Conservation (phyloP, 2,329 filamentous ascomycete species). For the Cordyceps militaris region DNA sequence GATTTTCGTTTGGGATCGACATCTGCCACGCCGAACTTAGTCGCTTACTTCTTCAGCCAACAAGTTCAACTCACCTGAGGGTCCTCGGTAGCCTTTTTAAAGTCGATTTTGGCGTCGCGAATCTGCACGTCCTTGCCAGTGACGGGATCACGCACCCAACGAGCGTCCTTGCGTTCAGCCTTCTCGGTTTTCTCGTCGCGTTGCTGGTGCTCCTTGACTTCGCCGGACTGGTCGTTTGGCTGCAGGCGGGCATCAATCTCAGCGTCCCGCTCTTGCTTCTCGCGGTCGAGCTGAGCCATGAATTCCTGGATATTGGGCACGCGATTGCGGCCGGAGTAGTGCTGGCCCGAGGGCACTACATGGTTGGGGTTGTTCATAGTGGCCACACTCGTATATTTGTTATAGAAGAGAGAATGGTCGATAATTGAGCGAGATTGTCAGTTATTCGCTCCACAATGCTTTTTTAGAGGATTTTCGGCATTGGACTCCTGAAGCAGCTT, state of each 20-base stretch:
- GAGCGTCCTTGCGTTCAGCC: conserved; percentile 45
- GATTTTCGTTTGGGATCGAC: conserved; percentile 82
- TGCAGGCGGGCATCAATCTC: conserved; percentile 55
- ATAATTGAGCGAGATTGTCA: background rate
- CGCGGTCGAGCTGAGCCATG: conserved; percentile 66
- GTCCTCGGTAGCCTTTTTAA: conserved; percentile 63
- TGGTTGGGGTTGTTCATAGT: conserved; percentile 35
- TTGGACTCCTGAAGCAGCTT: background rate
- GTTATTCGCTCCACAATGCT: background rate
- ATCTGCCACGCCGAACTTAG: conserved; percentile 41
- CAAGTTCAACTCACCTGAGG: conserved; percentile 54
- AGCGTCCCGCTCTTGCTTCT: conserved; percentile 70
- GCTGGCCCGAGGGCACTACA: conserved; percentile 46
- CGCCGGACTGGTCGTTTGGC: conserved; percentile 27
- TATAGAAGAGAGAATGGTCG: background rate
- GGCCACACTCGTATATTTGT: background rate
- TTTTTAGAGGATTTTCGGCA: background rate
- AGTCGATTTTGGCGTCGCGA: conserved; percentile 66
- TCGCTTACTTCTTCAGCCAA: no score
- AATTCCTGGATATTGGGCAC: conserved; percentile 86
- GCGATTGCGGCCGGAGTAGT: conserved; percentile 77
- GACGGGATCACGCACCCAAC: conserved; percentile 76
- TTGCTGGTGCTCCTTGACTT: conserved; percentile 38
- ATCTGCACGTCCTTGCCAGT: conserved; percentile 83
- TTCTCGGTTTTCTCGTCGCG: conserved; percentile 24